A percentile compares a stretch with the other conserved stretches of the same genome.
Conservation (phyloP, 2,329 filamentous ascomycete species). For the Purpureocillium lavendulum region DNA sequence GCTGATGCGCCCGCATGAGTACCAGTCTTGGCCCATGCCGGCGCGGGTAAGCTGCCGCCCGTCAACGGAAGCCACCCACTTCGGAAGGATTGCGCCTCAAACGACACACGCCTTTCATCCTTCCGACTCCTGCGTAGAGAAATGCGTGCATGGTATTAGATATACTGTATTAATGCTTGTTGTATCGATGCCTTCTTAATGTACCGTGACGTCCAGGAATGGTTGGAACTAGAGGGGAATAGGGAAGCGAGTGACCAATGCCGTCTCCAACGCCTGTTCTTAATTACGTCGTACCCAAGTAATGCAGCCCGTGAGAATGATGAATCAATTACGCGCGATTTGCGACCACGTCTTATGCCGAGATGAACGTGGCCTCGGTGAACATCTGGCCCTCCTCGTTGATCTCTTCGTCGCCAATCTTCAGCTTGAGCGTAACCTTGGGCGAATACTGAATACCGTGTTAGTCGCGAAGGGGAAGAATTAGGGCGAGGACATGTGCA, state of each 20-base stretch:
- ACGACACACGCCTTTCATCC: not conserved
- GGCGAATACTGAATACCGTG: slow-evolving; percentile 56
- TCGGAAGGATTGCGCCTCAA: not conserved
- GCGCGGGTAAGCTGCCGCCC: not conserved
- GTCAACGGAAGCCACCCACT: not conserved
- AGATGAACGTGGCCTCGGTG: slow-evolving; percentile 94
- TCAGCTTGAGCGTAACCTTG: slow-evolving; percentile 67
- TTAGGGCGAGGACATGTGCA: slow-evolving; percentile 14
- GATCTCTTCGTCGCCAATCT: slow-evolving; percentile 71
- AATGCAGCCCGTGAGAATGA: slow-evolving; percentile 1
- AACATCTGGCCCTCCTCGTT: slow-evolving; percentile 73
- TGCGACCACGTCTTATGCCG: slow-evolving; percentile 22
- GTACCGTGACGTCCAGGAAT: slow-evolving; percentile 1
- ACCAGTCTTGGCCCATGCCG: not conserved
- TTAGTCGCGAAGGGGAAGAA: too few relatives aligned
- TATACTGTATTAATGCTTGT: not conserved
- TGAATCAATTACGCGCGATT: too few relatives aligned
- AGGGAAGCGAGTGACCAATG: slow-evolving; percentile 15
- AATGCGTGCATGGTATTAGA: not conserved
- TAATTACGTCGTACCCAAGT: slow-evolving; percentile 8
- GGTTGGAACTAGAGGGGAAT: slow-evolving; percentile 6
- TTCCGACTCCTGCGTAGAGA: not conserved
- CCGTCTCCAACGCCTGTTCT: slow-evolving; percentile 15
- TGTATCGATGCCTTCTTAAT: not conserved
- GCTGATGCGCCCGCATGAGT: too few relatives aligned